phyloP scores from a whole-genome alignment of 2,329 filamentous ascomycete genomes.

The Thielaviopsis euricoi region DNA sequence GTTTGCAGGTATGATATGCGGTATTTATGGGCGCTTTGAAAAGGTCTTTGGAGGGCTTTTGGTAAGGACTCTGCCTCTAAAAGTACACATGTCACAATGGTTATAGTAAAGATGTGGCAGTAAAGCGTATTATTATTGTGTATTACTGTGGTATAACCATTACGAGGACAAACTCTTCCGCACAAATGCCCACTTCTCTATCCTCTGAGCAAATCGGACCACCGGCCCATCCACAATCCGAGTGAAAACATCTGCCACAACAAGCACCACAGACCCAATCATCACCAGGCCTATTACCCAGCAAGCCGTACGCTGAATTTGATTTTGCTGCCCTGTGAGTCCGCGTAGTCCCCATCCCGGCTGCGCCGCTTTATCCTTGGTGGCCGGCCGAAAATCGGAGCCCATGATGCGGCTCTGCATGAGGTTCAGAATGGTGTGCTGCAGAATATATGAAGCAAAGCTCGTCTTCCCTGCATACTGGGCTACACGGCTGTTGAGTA shows the following conservation, averaged over 20 bases:
- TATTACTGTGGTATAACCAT: no score
- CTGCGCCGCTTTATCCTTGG: neutral
- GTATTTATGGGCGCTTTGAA: no score
- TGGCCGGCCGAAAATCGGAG: neutral
- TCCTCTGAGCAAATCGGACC: slow-evolving; percentile 3
- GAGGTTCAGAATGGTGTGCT: slow-evolving; percentile 17
- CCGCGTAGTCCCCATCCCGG: slow-evolving; percentile 8
- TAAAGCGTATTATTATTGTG: no score
- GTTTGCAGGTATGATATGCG: no score
- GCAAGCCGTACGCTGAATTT: slow-evolving; percentile 1
- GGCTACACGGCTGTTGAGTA: slow-evolving; percentile 32
- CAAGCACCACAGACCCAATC: slow-evolving; percentile 6
- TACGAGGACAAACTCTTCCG: no score
- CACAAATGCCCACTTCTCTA: slow-evolving; percentile 3
- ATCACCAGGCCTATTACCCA: slow-evolving; percentile 7
- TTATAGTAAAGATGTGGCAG: no score
- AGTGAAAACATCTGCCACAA: slow-evolving; percentile 7
- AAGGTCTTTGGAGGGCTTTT: no score
- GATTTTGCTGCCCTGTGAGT: neutral
- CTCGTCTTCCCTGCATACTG: slow-evolving; percentile 45
- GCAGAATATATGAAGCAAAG: slow-evolving; percentile 44
- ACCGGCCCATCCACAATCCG: slow-evolving; percentile 7
- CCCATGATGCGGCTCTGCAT: slow-evolving; percentile 5
- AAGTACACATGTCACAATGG: no score
- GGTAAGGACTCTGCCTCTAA: no score